Base-by-base conservation (phyloP, 495 filamentous ascomycete species). In the Podospora pseudopauciseta region DNA sequence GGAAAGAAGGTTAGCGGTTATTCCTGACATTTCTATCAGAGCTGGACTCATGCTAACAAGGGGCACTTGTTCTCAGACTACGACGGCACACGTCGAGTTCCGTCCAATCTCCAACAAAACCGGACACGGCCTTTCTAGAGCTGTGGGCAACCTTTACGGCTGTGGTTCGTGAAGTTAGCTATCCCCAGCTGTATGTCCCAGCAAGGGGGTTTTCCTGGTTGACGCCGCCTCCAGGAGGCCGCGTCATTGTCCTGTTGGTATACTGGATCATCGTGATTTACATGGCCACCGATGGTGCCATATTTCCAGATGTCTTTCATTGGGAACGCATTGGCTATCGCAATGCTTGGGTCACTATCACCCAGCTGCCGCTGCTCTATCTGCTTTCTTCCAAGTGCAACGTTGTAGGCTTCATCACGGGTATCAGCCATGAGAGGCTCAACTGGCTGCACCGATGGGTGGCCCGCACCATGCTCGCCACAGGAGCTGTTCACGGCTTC, bases 361-460 rank as follows among this genome's bases (percentile, higher is more conserved):
- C 86, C n/a, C 93, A 96, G 77, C 74, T 96, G n/a, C 92, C 92
- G 2, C 74, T 96, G 16, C 81, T 96, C 60, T 91, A 91, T 74
- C 83, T 95, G 28, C 86, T 96, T 23, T 86, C 92, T 9, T 89
- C 88, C n/a, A 91, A 92, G 81, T 84, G 86, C 73, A 95, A 90
- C 73, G 79, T 94, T 65, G 82, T 94, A 53, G 90, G 90, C 3
- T 79, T 84, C 28, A 76, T 94, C 18, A 83, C 84, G 6, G 92
- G 91, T 4, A 86, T 84, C 44, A 88, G 88, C 65, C 88, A 95
- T 68, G 90, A 92, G 78, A 82, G 89, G 18, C 75, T 96, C 61
- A 94, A 94, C 72, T 94, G 91, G 92, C 83, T 93, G 64, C 92
- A 96, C 73, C 84, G 92, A 66, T 94, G 92, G 91, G 85, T 88